A percentile compares a stretch with the other conserved stretches of the same genome.
Evolutionary conservation across 129 eudicot species (phyloP).

Genomic region (Arctium minus): DNA sequence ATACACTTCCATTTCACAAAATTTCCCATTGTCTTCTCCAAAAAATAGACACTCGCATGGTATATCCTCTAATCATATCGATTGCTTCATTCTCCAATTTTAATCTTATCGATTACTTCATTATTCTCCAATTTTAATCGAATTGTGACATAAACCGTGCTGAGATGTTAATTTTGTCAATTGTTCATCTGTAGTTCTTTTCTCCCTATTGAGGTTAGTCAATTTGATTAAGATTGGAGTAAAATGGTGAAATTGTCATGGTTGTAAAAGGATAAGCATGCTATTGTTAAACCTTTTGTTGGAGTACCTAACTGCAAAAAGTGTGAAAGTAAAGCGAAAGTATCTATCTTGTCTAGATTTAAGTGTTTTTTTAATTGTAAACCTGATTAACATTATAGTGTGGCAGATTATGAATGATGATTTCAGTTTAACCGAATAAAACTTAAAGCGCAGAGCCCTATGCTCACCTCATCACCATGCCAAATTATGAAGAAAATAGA

Average conservation of each 20-base stretch:
- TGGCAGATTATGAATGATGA: too few species aligned
- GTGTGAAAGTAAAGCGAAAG: not conserved
- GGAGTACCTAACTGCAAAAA: not conserved
- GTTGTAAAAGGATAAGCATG: not conserved
- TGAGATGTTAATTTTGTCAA: not conserved
- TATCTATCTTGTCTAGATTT: not conserved
- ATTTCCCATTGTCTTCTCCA: not conserved
- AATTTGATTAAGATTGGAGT: not conserved
- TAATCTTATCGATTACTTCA: not conserved
- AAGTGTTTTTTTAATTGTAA: too few species aligned
- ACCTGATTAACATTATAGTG: too few species aligned
- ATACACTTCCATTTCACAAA: not conserved
- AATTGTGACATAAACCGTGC: not conserved
- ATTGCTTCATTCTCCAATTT: not conserved
- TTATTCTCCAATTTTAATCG: not conserved
- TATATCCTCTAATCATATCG: not conserved
- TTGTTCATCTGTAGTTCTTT: not conserved
- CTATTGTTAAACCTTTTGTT: not conserved
- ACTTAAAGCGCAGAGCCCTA: too few species aligned
- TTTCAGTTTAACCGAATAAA: too few species aligned
- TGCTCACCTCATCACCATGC: too few species aligned
- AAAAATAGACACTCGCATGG: not conserved
- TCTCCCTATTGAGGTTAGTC: not conserved
- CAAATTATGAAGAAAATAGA: too few species aligned
- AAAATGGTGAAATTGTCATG: not conserved